A percentile compares a stretch with the other conserved stretches of the same genome.
These are phyloP conservation scores for Mycena alexandri DNA, from an alignment of 768 basidiomycete species.

Conservation along the genomic window DNA sequence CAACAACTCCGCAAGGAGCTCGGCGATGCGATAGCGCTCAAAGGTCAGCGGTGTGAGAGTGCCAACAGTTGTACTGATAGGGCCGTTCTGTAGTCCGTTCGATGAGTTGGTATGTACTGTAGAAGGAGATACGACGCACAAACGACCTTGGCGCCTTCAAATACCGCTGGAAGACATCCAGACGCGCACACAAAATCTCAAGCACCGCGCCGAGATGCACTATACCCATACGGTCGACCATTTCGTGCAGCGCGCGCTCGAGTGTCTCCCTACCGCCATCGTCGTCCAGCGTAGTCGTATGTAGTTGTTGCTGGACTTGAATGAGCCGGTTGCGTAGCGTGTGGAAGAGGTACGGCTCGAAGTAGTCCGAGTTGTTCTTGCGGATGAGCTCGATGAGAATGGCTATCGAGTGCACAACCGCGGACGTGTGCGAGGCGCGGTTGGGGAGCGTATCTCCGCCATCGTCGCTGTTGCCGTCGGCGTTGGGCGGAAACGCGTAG, in stretches of 20 bases:
- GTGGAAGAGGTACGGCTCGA: constrained; percentile 97
- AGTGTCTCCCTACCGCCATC: constrained; percentile 76
- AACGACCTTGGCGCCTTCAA: constrained; percentile 80
- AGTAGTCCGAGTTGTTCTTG: constrained; percentile 98
- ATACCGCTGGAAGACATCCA: constrained; percentile 78
- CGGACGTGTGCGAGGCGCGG: constrained; percentile 74
- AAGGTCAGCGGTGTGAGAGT: constrained; percentile 85
- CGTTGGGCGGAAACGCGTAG: constrained; percentile 51
- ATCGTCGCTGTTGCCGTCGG: constrained; percentile 38
- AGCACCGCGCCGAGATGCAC: constrained; percentile 91
- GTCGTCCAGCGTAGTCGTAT: constrained; percentile 47
- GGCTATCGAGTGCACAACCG: constrained; percentile 87
- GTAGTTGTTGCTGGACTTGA: constrained; percentile 81
- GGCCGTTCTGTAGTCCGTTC: constrained; percentile 64
- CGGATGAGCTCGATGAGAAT: constrained; percentile 95
- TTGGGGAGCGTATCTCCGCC: constrained; percentile 49
- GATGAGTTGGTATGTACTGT: constrained; percentile 17
- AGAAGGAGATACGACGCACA: constrained; percentile 60
- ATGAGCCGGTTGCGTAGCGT: constrained; percentile 92
- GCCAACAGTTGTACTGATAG: constrained; percentile 81
- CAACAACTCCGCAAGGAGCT: constrained; percentile 95
- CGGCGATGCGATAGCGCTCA: constrained; percentile 96
- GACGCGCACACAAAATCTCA: constrained; percentile 74
- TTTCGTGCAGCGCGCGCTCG: constrained; percentile 81
- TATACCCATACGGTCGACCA: constrained; percentile 88